Evolutionary conservation across 2,329 filamentous ascomycete species (phyloP).

Genomic region (Pseudocercospora macadamiae): DNA sequence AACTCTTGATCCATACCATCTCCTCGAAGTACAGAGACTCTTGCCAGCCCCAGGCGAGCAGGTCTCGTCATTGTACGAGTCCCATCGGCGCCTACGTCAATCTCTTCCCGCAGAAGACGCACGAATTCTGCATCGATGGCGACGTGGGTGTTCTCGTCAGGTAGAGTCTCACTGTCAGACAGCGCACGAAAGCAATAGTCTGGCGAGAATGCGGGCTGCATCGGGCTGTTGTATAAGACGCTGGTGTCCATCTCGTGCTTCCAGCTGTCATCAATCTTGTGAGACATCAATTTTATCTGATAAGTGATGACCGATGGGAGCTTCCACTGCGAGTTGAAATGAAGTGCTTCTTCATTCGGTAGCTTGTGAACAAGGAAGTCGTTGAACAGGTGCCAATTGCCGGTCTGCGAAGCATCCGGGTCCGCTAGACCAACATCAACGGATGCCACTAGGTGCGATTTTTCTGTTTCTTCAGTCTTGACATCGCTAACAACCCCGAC

Average conservation of each 20-base stretch:
- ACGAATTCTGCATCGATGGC: constrained; percentile 98
- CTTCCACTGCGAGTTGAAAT: constrained; percentile 92
- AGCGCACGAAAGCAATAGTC: constrained; percentile 34
- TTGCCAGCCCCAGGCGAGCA: constrained; percentile 86
- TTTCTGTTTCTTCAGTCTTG: constrained; percentile 80
- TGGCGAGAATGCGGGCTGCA: constrained; percentile 42
- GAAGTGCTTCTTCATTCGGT: constrained; percentile 78
- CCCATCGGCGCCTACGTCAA: constrained; percentile 93
- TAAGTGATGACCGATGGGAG: constrained; percentile 84
- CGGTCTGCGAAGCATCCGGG: constrained; percentile 58
- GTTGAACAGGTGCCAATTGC: constrained; percentile 94
- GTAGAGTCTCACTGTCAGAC: constrained; percentile 53
- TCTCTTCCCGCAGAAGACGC: constrained; percentile 86
- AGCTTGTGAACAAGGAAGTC: constrained; percentile 89
- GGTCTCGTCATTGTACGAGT: constrained; percentile 90
- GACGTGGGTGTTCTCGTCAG: constrained; percentile 67
- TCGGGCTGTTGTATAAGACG: constrained; percentile 76
- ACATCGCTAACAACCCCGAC: constrained; percentile 90
- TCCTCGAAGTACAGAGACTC: constrained; percentile 87
- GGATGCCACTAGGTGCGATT: constrained; percentile 87
- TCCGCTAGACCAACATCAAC: constrained; percentile 78
- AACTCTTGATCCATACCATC: constrained; percentile 74
- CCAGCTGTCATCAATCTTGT: constrained; percentile 84
- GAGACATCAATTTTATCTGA: constrained; percentile 78
- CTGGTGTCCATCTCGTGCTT: constrained; percentile 81